These are phyloP conservation scores for Colletotrichum costaricense DNA, from an alignment of 2,329 filamentous ascomycete genomes.

Conservation along the genomic window DNA sequence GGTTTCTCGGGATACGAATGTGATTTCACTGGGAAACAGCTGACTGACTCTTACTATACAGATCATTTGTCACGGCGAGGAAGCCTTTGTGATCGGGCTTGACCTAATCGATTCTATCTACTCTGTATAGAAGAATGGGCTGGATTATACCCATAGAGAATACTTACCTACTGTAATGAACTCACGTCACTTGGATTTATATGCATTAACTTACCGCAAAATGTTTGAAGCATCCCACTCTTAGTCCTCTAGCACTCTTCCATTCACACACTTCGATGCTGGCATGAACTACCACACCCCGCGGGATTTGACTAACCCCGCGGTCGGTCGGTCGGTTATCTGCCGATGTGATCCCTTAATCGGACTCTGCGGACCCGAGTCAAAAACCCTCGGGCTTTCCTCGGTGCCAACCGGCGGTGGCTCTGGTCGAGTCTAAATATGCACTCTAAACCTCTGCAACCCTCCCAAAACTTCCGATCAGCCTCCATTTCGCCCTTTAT, in stretches of 20 bases:
- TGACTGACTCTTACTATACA: not conserved
- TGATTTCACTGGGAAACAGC: too few relatives aligned
- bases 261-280: too few relatives aligned
- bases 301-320: not conserved
- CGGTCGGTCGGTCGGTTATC: not conserved
- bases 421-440: not conserved
- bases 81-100: conserved; percentile 26
- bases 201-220: not conserved
- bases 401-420: not conserved
- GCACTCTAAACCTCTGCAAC: not conserved
- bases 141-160: not conserved
- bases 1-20: conserved; percentile 23
- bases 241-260: not conserved
- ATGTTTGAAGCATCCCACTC: not conserved
- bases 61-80: conserved; percentile 34
- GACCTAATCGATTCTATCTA: not conserved
- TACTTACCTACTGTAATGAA: not conserved
- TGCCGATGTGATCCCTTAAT: not conserved
- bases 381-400: not conserved
- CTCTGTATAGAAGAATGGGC: not conserved
- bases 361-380: conserved; percentile 2
- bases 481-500: not conserved
- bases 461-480: not conserved
- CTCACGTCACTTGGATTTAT: not conserved
- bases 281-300: not conserved